These are phyloP conservation scores for Citeromyces hawaiiensis DNA, from an alignment of 1,139 yeast genomes.

Conservation along the genomic window DNA sequence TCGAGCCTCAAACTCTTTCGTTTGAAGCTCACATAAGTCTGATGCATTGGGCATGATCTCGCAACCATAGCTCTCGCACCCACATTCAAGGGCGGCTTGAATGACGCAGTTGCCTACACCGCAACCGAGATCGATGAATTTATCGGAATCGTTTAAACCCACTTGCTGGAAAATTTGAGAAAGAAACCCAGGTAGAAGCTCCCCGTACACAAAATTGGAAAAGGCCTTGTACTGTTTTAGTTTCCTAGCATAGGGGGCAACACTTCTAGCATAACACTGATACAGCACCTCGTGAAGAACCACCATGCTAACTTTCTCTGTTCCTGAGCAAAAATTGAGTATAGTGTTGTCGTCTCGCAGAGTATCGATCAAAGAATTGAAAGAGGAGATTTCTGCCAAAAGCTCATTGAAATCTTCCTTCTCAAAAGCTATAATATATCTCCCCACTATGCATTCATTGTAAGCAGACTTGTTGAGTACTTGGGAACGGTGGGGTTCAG, in stretches of 20 bases:
- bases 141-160: constrained; percentile 33
- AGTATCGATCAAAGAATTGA: constrained; percentile 21
- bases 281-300: constrained; percentile 59
- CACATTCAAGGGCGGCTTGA: constrained; percentile 82
- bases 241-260: constrained; percentile 58
- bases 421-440: constrained; percentile 27
- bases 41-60: constrained; percentile 84
- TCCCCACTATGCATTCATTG: constrained; percentile 28
- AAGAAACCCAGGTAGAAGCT: constrained; percentile 66
- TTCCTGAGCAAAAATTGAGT: constrained; percentile 19
- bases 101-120: constrained; percentile 90
- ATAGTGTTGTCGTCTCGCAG: constrained; percentile 21
- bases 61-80: constrained; percentile 79
- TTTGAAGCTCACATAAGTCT: constrained; percentile 47
- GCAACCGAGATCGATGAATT: constrained; percentile 74
- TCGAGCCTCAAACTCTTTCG: constrained; percentile 41
- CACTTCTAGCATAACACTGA: constrained; percentile 63
- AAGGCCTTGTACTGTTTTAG: constrained; percentile 71
- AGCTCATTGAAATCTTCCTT: constrained; percentile 20
- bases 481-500: constrained; percentile 23
- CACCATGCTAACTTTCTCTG: constrained; percentile 34
- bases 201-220: constrained; percentile 88
- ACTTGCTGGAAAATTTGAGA: constrained; percentile 59
- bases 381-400: constrained; percentile 22
- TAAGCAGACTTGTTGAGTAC: constrained; percentile 23